Evolutionary conservation across 148 eudicot species (phyloP).

Genomic region (Diospyros kaki): DNA sequence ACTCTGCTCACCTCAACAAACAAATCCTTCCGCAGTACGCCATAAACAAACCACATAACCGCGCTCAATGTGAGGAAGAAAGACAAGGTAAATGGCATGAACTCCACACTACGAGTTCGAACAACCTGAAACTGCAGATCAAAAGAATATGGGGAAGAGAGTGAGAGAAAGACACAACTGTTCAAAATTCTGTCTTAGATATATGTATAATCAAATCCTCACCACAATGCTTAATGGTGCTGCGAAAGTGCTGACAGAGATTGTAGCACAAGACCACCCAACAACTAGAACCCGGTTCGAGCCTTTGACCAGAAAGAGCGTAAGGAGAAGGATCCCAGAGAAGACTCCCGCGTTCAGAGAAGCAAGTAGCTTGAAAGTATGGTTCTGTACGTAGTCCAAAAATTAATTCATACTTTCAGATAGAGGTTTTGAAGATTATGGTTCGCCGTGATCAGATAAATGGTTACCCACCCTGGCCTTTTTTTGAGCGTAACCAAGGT

Average conservation of each 20-base stretch:
- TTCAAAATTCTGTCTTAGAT: neutral
- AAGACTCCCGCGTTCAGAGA: too few species aligned
- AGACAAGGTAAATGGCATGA: constrained; percentile 71
- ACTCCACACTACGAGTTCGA: constrained; percentile 56
- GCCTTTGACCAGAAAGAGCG: too few species aligned
- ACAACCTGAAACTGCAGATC: constrained; percentile 47
- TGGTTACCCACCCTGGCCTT: constrained; percentile 38
- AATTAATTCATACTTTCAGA: too few species aligned
- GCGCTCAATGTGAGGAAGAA: constrained; percentile 58
- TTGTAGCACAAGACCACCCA: too few species aligned
- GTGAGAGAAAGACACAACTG: neutral
- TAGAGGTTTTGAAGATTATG: too few species aligned
- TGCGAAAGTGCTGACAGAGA: too few species aligned
- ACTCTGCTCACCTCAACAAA: constrained; percentile 42
- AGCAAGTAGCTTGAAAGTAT: too few species aligned
- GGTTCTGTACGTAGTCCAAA: too few species aligned
- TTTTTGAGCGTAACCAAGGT: constrained; percentile 39
- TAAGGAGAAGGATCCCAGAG: too few species aligned
- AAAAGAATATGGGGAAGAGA: neutral
- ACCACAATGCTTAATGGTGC: too few species aligned
- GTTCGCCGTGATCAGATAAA: neutral
- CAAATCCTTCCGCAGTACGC: constrained; percentile 38
- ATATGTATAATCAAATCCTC: too few species aligned
- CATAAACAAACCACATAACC: constrained; percentile 59
- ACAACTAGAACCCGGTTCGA: too few species aligned